Base-by-base conservation (phyloP, 139 green algal species). In the Chlamydomonas eustigma region DNA sequence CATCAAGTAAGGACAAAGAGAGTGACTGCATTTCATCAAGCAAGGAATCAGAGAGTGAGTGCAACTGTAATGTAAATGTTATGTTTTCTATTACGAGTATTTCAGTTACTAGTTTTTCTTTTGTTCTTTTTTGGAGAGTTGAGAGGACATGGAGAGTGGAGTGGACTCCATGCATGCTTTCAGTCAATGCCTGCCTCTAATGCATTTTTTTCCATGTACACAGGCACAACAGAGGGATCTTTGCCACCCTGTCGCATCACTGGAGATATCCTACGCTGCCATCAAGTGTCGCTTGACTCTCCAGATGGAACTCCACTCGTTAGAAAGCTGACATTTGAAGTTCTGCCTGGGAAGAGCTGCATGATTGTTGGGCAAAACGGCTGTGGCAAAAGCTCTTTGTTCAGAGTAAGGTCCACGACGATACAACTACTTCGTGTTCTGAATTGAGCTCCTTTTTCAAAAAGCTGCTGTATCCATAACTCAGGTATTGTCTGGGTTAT, bases 321-420 rank as follows among this genome's bases (percentile, higher is more conserved):
- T 37, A 81, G 88, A 38, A 89, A 97, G 71, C 87, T 97, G 58
- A 87, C 66, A 12, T 95, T 97, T 72, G 81, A 93, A 33, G 92
- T 82, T 51, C 72, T 74, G 39, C 77, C 75, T 0, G 88, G 92
- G 12, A 65, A 75, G 25, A 90, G 78, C 37, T 80, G 96, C 18
- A 84, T 97, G 79, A 81, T 97, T 44, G 96, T 95, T 91, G 93
- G 93, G 0, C 93, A 93, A 51, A 97, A 97, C 72, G 93, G 92
- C 58, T 90, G 81, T 52, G 93, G 93, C 81, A 97, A 97, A 83
- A 89, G 76, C 76, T 92, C 83, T 6, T 86, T 95, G 30, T 91
- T 94, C 80, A 73, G 84, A 34, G 39, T 76, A 39, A 28, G 36
- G 30, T 24, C 37, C 22, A 63, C 24, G 50, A 18, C 22, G 50